Conservation (phyloP, 768 basidiomycete species). For the Naganishia kalamii region DNA sequence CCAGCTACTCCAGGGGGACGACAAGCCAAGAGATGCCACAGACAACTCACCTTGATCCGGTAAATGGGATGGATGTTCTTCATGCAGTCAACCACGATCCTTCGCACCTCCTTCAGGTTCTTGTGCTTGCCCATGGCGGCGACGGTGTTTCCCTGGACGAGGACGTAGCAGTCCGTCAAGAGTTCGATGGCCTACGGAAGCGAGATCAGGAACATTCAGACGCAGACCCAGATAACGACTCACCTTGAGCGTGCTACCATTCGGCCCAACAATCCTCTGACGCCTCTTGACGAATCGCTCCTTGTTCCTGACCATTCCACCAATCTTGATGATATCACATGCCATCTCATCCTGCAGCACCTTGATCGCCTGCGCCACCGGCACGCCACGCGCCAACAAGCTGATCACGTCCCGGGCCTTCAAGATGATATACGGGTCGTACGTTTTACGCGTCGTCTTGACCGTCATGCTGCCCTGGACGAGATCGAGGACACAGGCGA, state of each 20-base stretch:
- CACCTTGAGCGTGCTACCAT: slow-evolving; percentile 95
- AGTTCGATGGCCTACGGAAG: slow-evolving; percentile 82
- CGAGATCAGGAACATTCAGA: slow-evolving; percentile 3
- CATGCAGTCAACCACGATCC: slow-evolving; percentile 99
- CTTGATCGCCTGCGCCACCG: slow-evolving; percentile 65
- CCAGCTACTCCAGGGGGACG: no score
- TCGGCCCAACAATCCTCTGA: slow-evolving; percentile 93
- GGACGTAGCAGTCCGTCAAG: slow-evolving; percentile 89
- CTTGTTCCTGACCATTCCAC: slow-evolving; percentile 85
- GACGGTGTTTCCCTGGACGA: slow-evolving; percentile 97
- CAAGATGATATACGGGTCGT: slow-evolving; percentile 89
- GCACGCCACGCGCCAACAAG: slow-evolving; percentile 84
- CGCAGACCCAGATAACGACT: slow-evolving; percentile 27
- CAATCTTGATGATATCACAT: slow-evolving; percentile 98
- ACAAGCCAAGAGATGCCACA: no score
- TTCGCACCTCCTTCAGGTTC: slow-evolving; percentile 86
- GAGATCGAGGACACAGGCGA: slow-evolving; percentile 85
- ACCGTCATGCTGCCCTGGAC: slow-evolving; percentile 98
- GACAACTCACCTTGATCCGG: slow-evolving; percentile 72
- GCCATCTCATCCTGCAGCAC: slow-evolving; percentile 81
- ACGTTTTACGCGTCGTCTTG: slow-evolving; percentile 91
- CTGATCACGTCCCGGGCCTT: slow-evolving; percentile 96
- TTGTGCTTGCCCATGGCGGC: slow-evolving; percentile 97
- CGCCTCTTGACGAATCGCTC: slow-evolving; percentile 93
- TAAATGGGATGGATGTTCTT: slow-evolving; percentile 99